A percentile compares a stretch with the other conserved stretches of the same genome.
Conservation (phyloP, 1,284 basidiomycete species). For the Caloboletus inedulis region DNA sequence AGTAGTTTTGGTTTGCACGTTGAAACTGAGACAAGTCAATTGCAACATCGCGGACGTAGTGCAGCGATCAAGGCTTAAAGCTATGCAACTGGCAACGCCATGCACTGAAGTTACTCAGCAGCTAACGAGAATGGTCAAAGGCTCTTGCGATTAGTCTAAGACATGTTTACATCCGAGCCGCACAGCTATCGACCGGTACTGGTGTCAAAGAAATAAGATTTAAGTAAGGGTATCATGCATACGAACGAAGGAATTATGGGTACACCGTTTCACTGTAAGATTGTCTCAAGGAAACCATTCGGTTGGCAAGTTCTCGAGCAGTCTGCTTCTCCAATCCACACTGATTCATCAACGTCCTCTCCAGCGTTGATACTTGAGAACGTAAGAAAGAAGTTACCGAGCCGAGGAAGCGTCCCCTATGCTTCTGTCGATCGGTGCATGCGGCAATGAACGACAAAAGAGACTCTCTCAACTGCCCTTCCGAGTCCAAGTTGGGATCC, state of each 20-base stretch:
- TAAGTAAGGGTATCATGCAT: neutral
- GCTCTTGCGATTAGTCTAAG: neutral
- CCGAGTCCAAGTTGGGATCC: neutral
- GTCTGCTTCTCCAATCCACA: slow-evolving; percentile 22
- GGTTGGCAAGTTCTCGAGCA: slow-evolving; percentile 20
- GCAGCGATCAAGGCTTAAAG: neutral
- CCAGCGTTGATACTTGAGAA: slow-evolving; percentile 6
- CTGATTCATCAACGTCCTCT: slow-evolving; percentile 16
- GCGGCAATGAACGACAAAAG: slow-evolving; percentile 20
- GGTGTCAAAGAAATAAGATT: neutral
- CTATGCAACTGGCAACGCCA: neutral
- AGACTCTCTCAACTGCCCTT: slow-evolving; percentile 11
- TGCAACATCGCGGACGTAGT: slow-evolving; percentile 10
- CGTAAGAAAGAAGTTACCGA: slow-evolving; percentile 12
- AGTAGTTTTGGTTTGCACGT: slow-evolving; percentile 10
- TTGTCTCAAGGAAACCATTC: slow-evolving; percentile 10
- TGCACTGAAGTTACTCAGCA: neutral
- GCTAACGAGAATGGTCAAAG: neutral
- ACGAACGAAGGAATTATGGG: neutral
- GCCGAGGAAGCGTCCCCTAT: slow-evolving; percentile 2
- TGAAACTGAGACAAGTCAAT: neutral
- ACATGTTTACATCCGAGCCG: neutral
- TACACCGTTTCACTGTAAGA: neutral
- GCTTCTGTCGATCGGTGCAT: slow-evolving; percentile 14
- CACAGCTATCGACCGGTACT: neutral